phyloP scores from a whole-genome alignment of 192 early-diverging fungal genomes.

The Coemansia umbellata region DNA sequence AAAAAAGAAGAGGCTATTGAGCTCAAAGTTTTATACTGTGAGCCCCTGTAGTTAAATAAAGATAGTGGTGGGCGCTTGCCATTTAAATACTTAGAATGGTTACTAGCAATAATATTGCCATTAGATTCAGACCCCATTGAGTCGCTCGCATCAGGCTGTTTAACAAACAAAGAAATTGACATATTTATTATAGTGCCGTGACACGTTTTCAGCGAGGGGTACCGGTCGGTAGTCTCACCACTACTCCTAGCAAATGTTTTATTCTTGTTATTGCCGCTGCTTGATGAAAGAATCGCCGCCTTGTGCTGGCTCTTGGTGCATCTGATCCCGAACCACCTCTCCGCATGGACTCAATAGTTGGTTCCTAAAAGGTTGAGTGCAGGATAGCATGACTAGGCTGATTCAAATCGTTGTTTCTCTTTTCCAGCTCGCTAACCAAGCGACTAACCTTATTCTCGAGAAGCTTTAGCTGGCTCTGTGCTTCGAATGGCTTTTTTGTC shows the following conservation, averaged over 20 bases:
- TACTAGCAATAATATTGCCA: background rate
- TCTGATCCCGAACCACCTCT: conserved; percentile 22
- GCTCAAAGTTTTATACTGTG: too few relatives aligned
- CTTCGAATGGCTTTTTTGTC: conserved; percentile 26
- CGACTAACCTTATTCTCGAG: conserved; percentile 6
- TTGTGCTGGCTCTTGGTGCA: conserved; percentile 39
- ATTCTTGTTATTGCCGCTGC: background rate
- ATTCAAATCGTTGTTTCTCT: conserved; percentile 3
- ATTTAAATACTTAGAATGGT: background rate
- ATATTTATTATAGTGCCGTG: background rate
- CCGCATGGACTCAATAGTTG: conserved; percentile 23
- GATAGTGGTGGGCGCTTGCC: background rate
- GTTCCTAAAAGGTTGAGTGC: conserved; percentile 32
- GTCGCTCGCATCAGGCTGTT: background rate
- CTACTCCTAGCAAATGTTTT: conserved; percentile 15
- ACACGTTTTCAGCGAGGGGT: background rate
- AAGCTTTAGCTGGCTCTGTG: background rate
- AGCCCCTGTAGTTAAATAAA: too few relatives aligned
- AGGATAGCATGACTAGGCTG: conserved; percentile 25
- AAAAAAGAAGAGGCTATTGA: too few relatives aligned
- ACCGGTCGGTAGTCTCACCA: background rate
- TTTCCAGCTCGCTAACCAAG: conserved; percentile 10
- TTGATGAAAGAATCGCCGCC: conserved; percentile 17
- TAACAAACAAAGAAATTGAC: background rate
- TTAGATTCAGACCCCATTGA: background rate